Evolutionary conservation across 306 rosid species (phyloP), one percentile per base, ranked within the genome.

Genomic region (Gleditsia sinensis): DNA sequence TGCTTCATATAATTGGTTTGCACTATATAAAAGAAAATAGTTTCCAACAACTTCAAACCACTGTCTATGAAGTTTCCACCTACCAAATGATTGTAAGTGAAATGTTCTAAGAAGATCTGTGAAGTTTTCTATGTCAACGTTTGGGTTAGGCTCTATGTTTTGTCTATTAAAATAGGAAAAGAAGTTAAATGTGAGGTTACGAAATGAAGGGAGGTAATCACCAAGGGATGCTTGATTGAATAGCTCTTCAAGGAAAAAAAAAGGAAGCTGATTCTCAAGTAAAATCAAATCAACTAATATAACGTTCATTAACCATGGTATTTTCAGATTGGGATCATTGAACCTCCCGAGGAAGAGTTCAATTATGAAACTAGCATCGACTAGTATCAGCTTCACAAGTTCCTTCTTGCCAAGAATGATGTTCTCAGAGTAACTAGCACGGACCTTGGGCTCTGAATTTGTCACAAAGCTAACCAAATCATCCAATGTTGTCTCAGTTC

Each of bases 341-440:
- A 1, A 5, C 43, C 21, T n/a, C 12, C 9, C 2, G 2, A 2
- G 3, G 28, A 57, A 57, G 24, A 40, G 19, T 37, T 55, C 40
- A 19, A 50, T 2, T 69, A 50, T 49, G 46, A 68, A 68, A 6
- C 74, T 4, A 0, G 37, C 27, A n/a, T 69, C 75, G 21, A 69
- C 36, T 0, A 70, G 23, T 23, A 36, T 54, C n/a, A 70, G 1
- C 65, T 23, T 24, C 8, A 54, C 17, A 39, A 53, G 12, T 3
- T 55, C 11, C 0, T 70, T 3, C 3, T 0, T 0, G 13, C 11
- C 12, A 23, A 53, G 50, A 23, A 4, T 11, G 3, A 28, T 67
- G 42, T 67, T 11, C 5, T 66, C 71, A 9, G 74, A 49, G 20
- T 68, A 70, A 37, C 4, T 54, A 14, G 0, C 0, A 8, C 75